Base-by-base conservation (phyloP, 345 rosid genomes). In the Citrus inodora region DNA sequence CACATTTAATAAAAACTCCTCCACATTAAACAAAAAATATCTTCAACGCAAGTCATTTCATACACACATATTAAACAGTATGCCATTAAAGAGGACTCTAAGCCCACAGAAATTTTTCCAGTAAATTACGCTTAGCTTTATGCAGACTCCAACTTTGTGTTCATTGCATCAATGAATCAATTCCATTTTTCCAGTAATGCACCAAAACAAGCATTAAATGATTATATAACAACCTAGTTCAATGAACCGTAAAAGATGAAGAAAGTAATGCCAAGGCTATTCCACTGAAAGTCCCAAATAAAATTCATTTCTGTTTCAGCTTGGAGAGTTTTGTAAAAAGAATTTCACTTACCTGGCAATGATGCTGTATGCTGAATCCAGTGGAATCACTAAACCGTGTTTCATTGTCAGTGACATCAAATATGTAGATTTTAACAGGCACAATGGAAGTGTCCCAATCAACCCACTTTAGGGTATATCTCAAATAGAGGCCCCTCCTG, bases 331-430 rank as follows among this genome's bases (percentile, higher is more conserved):
- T 4, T 19, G 22, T 67, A 56, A 76, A 75, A 30, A 64, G 58
- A 48, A 24, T 19, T 32, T 69, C 32, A 85, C 81, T 40, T 32
- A 92, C 99, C 88, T 70, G 88, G 82, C 98, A 95, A 60, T 76
- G 60, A 85, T 90, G 97, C 75, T 82, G 86, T 46, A 73, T 83
- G 78, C 56, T 58, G 17, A 78, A 60, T 78, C 81, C 88, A 6
- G 80, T 76, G 55, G 93, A 88, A 35, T 78, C 87, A 61, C 62
- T 60, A 14, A 79, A 38, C 76, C 71, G 81, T 67, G 75, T 80
- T 88, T 92, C 88, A 22, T 79, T 85, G 87, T 95, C 99, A 11
- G 98, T 89, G 80, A 93, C 88, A 74, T 95, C 98, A 22, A 95
- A 78, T 46, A 91, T 89, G 82, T 87, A 95, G 69, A 91, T 80